phyloP scores from a whole-genome alignment of 1,284 basidiomycete species.

The Ceratobasidium papillatum region DNA sequence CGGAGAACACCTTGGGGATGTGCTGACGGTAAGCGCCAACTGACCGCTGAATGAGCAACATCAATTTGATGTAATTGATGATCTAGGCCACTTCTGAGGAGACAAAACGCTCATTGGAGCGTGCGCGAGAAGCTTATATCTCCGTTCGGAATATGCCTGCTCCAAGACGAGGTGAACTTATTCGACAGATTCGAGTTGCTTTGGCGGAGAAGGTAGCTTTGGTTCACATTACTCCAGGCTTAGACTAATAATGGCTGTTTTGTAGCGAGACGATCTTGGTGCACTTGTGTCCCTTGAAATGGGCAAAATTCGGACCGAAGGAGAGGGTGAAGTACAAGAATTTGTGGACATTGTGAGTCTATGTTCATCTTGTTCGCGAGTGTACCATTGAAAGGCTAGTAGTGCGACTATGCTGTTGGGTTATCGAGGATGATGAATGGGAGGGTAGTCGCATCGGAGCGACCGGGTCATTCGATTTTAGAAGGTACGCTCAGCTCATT shows the following conservation, averaged over 20 bases:
- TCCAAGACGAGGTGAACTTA: slow-evolving; percentile 85
- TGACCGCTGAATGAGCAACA: background rate
- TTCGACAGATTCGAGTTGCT: slow-evolving; percentile 87
- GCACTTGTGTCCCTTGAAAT: slow-evolving; percentile 76
- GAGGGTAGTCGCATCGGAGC: slow-evolving; percentile 81
- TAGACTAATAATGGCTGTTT: slow-evolving; percentile 20
- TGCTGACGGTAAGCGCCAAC: slow-evolving; percentile 62
- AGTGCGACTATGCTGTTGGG: slow-evolving; percentile 81
- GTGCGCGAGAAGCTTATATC: slow-evolving; percentile 74
- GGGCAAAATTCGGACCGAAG: slow-evolving; percentile 91
- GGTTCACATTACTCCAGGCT: background rate
- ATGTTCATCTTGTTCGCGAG: background rate
- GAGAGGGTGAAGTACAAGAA: slow-evolving; percentile 92
- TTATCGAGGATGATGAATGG: slow-evolving; percentile 93
- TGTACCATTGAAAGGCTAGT: background rate
- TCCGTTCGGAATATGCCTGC: slow-evolving; percentile 82
- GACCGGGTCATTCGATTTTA: slow-evolving; percentile 88
- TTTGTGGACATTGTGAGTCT: slow-evolving; percentile 86
- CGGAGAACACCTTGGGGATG: slow-evolving; percentile 74
- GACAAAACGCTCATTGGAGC: slow-evolving; percentile 67
- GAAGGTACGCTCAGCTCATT: slow-evolving; percentile 64
- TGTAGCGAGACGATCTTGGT: slow-evolving; percentile 80
- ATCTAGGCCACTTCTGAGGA: slow-evolving; percentile 71
- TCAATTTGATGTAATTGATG: background rate
- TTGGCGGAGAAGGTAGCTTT: slow-evolving; percentile 74